A percentile compares a stretch with the other conserved stretches of the same genome.
These are phyloP conservation scores for Cytospora piceae DNA, from an alignment of 2,329 filamentous ascomycete species.

Conservation along the genomic window DNA sequence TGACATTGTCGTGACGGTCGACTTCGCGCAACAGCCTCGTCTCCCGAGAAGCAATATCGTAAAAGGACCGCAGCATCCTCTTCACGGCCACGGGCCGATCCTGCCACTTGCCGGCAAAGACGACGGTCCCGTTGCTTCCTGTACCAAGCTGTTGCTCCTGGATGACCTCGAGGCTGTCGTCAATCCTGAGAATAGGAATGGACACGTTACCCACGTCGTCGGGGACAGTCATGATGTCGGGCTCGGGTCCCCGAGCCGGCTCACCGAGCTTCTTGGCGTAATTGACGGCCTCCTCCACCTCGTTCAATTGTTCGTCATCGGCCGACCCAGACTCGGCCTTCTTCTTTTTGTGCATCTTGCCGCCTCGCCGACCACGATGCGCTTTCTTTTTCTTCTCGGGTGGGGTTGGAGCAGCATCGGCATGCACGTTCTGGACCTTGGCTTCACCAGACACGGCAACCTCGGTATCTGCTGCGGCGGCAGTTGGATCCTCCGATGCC, in stretches of 20 bases:
- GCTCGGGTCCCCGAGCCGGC: slow-evolving; percentile 56
- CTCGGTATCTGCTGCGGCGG: background rate
- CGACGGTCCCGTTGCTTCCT: slow-evolving; percentile 95
- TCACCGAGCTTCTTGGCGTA: slow-evolving; percentile 62
- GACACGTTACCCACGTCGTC: slow-evolving; percentile 64
- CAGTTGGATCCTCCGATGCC: background rate
- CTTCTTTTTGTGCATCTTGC: slow-evolving; percentile 67
- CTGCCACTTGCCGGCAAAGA: slow-evolving; percentile 93
- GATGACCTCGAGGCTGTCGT: slow-evolving; percentile 66
- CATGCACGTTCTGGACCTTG: background rate
- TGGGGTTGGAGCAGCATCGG: slow-evolving; percentile 32
- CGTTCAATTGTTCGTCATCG: slow-evolving; percentile 51
- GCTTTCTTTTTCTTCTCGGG: slow-evolving; percentile 66
- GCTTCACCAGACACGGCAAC: background rate
- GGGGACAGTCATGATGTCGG: slow-evolving; percentile 62
- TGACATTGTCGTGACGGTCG: slow-evolving; percentile 94
- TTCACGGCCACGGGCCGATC: slow-evolving; percentile 94
- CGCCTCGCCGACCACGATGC: slow-evolving; percentile 72
- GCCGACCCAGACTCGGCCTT: slow-evolving; percentile 56
- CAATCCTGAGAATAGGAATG: slow-evolving; percentile 63
- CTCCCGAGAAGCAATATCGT: slow-evolving; percentile 92
- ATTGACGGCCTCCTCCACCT: slow-evolving; percentile 65
- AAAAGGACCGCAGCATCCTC: slow-evolving; percentile 94
- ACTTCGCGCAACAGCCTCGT: slow-evolving; percentile 89
- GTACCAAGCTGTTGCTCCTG: slow-evolving; percentile 68